Base-by-base conservation (phyloP, 441 rosid species). In the Eutrema salsugineum region DNA sequence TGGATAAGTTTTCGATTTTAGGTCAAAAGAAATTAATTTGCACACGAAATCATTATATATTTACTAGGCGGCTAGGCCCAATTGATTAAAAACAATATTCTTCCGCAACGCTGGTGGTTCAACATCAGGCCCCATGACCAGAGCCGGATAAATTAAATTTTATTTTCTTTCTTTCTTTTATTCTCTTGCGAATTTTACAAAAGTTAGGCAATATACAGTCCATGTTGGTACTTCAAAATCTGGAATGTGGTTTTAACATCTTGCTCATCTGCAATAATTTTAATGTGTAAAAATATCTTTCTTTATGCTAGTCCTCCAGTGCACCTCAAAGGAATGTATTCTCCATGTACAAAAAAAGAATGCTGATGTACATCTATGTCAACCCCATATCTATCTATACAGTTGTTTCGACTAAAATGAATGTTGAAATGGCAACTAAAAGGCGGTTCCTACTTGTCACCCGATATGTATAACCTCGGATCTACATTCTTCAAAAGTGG, bases 1-100 rank as follows among this genome's bases (percentile, higher is more conserved):
- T 57, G 72, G 77, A 74, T 60, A 67, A 60, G 68, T 39, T 66
- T 49, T 40, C 59, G 20, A 28, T 10, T 19, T 47, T 73, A 73
- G 73, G 73, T 67, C 57, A 59, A 73, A 48, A 24, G 7, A 0
- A 17, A 56, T 56, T 64, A 6, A 27, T 16, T 42, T 49, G 36
- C 42, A 40, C 71, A 40, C 71, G 44, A 56, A 9, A 36, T 15
- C 62, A 40, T 70, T n/a, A 3, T 1, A 24, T 69, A 2, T 38
- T 49, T 5, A 22, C 50, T 3, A 11, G 50, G 51, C 71, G 3
- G 15, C 50, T 3, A 11, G 50, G 51, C 71, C 77, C 65, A 36
- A 3, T 43, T 49, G 4, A 10, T 16, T 11, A 12, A 22, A 12
- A 5, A 9, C 11, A 10, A 16, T 48, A 9, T 32, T 53, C 22